Base-by-base conservation (phyloP, 1,284 basidiomycete genomes). In the Cryptococcus maquisensis region DNA sequence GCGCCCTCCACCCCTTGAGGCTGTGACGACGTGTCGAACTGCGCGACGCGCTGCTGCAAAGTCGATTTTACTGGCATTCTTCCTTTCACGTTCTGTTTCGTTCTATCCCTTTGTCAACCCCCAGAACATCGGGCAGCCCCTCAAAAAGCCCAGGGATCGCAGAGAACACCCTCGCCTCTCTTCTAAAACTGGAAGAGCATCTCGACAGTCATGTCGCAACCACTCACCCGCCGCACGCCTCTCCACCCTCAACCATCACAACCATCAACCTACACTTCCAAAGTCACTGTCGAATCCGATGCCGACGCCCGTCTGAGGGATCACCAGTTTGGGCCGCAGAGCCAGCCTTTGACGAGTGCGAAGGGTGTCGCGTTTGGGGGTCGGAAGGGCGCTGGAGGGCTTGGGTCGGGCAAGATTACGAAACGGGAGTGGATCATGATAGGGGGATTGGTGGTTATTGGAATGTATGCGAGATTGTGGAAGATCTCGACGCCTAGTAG, bases 401-500 rank as follows among this genome's bases (percentile, higher is more conserved):
- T 60, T 9, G 51, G 58, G 0, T 39, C 51, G 12, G 62, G 63
- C 4, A 63, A 66, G 16, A 49, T 74, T 48, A 59, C 65, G 36
- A 61, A 63, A 37, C 60, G 72, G 49, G 72, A 74, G 51, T 73
- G 70, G 71, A 54, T 61, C n/a, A 52, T 74, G 38, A 47, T 74
- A n/a, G 55, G 43, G 23, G 59, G 28, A 3, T 60, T 74, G 5
- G 54, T 57, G 9, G n/a, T 64, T 3, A 24, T 95, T 47, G 90
- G 88, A 0, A 73, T 79, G 10, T 82, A 80, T 36, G 88, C 95
- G 12, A 81, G 93, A 49, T 73, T 92, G 50, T 93, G 86, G 76
- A 82, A 86, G 54, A 78, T 96, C 48, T 87, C 86, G 36, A 82
- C 84, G 68, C 92, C 93, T 0, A 81, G 84, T 56, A 91, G 88